These are phyloP conservation scores for Kwoniella pini DNA, from an alignment of 768 basidiomycete species.

Conservation along the genomic window DNA sequence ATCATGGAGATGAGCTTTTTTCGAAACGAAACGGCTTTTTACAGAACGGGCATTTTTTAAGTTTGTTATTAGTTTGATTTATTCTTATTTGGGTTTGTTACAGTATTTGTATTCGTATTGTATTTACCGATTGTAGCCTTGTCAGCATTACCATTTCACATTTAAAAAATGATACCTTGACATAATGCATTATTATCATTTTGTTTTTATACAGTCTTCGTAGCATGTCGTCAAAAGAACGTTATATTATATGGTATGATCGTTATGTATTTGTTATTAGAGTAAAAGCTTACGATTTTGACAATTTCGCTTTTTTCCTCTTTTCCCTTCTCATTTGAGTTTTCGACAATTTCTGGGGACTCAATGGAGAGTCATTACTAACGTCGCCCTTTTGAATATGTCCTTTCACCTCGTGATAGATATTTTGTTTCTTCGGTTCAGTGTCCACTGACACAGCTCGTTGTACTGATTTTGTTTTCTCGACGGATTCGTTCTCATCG, in stretches of 20 bases:
- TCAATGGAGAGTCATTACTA: too few species aligned
- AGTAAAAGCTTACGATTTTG: constrained; percentile 2
- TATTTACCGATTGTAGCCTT: not conserved
- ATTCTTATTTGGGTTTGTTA: too few species aligned
- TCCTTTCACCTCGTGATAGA: too few species aligned
- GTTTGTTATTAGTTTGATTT: too few species aligned
- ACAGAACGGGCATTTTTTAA: too few species aligned
- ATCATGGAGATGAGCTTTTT: not conserved
- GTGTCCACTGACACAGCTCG: not conserved
- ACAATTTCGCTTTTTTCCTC: constrained; percentile 24
- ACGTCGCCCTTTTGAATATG: not conserved
- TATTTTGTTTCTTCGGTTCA: not conserved
- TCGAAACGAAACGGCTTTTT: not conserved
- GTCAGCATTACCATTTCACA: not conserved
- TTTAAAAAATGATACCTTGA: not conserved
- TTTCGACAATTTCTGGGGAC: constrained; percentile 13
- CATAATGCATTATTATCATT: not conserved
- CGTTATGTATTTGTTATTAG: not conserved
- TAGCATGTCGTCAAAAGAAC: too few species aligned
- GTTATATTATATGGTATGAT: not conserved
- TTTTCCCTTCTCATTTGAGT: constrained; percentile 25
- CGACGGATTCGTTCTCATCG: not conserved
- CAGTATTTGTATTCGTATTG: too few species aligned
- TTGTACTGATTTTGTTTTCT: not conserved
- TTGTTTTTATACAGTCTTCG: too few species aligned